A percentile compares a stretch with the other conserved stretches of the same genome.
Evolutionary conservation across 192 early-diverging fungal species (phyloP).

Genomic region (Bifiguratus adelaidae): DNA sequence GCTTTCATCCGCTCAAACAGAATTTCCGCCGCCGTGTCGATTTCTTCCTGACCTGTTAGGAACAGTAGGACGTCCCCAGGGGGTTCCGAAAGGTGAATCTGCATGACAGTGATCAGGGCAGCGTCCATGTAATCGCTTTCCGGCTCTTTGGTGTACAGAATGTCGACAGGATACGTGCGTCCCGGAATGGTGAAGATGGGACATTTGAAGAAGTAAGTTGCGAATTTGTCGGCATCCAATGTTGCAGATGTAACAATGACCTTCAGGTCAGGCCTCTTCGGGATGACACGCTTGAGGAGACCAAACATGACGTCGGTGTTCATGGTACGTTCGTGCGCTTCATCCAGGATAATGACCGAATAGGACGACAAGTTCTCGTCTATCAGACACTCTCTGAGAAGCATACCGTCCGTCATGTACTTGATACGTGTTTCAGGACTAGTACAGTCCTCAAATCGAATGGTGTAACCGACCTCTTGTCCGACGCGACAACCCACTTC

Average conservation of each 20-base stretch:
- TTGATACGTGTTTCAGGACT: constrained; percentile 83
- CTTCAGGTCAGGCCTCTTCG: constrained; percentile 78
- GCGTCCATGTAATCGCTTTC: constrained; percentile 91
- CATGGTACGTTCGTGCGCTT: constrained; percentile 97
- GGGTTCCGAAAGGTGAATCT: constrained; percentile 91
- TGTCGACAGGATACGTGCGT: constrained; percentile 88
- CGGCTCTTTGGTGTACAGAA: constrained; percentile 90
- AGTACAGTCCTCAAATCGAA: constrained; percentile 98
- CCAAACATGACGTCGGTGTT: constrained; percentile 95
- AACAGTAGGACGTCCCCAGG: constrained; percentile 92
- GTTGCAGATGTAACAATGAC: constrained; percentile 94
- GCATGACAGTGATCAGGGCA: constrained; percentile 90
- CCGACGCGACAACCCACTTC: constrained; percentile 91
- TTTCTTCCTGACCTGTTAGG: constrained; percentile 98
- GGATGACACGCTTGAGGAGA: constrained; percentile 72
- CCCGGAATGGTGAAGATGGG: constrained; percentile 97
- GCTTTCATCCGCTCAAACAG: constrained; percentile 63
- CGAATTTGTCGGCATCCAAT: constrained; percentile 89
- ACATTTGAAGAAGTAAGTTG: constrained; percentile 80
- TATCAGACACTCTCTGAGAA: constrained; percentile 85
- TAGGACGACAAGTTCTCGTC: constrained; percentile 77
- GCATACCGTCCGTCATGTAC: constrained; percentile 99
- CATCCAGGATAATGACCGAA: constrained; percentile 92
- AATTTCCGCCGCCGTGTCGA: constrained; percentile 73
- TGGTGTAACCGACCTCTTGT: constrained; percentile 94